Base-by-base conservation (phyloP, 768 basidiomycete genomes). In the Trametes sanguinea region DNA sequence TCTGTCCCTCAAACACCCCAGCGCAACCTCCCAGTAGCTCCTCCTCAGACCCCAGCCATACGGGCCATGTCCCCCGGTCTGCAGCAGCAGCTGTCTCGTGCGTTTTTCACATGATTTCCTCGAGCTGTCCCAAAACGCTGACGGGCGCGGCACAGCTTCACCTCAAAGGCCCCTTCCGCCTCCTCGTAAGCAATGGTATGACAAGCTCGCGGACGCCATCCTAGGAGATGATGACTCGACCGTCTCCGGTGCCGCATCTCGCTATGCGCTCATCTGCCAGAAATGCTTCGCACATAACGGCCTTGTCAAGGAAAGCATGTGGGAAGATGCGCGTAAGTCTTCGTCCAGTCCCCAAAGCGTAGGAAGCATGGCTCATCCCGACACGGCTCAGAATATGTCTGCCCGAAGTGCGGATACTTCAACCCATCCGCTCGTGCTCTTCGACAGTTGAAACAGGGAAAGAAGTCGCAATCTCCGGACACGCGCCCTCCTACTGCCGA, bases 221-320 rank as follows among this genome's bases (percentile, higher is more conserved):
- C 80, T 95, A 2, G 94, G 94, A 16, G 92, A 92, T 54, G 88
- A 90, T 27, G 77, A 75, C 32, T 76, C 82, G 4, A 64, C 67
- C 40, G 68, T 71, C 10, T 74, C 72, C 30, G 72, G 74, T 50
- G 69, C 78, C 22, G 63, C 83, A 68, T 68, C 79, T 72, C 72
- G 84, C 70, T 96, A 92, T 67, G 94, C 94, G 2, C 82, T 95
- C 51, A 95, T 96, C 50, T 96, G 94, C 74, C 86, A 87, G 66
- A 86, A 85, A 63, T 96, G 94, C 70, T 95, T 90, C 69, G 76
- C 85, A 22, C 94, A 95, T 71, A 96, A 96, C 63, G 94, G 94
- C 3, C 80, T 97, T 2, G 90, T 93, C 9, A 87, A 88, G 68
- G 92, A 93, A 71, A 85, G 80, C 47, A 80, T 87, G 72, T 95